Conservation (phyloP, 2,329 filamentous ascomycete genomes). For the Aspergillus quadrilineatus region DNA sequence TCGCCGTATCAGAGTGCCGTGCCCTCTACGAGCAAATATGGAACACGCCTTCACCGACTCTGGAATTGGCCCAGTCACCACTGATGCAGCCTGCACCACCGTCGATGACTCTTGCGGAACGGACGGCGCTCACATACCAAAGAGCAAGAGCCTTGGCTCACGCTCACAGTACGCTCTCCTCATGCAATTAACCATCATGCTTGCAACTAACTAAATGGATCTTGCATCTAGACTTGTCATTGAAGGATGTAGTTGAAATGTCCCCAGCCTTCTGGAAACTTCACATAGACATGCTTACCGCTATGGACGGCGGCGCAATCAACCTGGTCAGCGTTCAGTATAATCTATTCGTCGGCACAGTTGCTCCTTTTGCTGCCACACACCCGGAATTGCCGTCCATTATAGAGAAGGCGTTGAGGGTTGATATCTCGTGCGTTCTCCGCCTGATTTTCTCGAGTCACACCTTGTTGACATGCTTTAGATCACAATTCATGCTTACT, state of each 20-base stretch:
- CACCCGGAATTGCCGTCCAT: slow-evolving; percentile 19
- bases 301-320: slow-evolving; percentile 4
- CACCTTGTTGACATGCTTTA: slow-evolving; percentile 6
- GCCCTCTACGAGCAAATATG: slow-evolving; percentile 3
- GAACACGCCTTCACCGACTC: not conserved
- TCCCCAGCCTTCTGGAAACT: slow-evolving; percentile 10
- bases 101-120: not conserved
- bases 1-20: too few species aligned
- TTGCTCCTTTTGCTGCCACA: slow-evolving; percentile 19
- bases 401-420: slow-evolving; percentile 19
- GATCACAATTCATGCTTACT: slow-evolving; percentile 40
- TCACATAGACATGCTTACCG: slow-evolving; percentile 7
- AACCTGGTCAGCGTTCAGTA: slow-evolving; percentile 23
- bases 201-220: too few species aligned
- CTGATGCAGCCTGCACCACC: not conserved
- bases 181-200: too few species aligned
- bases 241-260: slow-evolving; percentile 11
- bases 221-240: slow-evolving; percentile 2
- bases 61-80: not conserved
- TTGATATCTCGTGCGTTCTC: slow-evolving; percentile 24
- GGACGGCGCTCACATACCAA: not conserved
- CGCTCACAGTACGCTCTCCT: not conserved
- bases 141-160: not conserved
- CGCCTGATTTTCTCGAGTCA: too few species aligned
- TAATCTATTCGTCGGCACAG: slow-evolving; percentile 24